Base-by-base conservation (phyloP, 192 early-diverging fungal species). In the Globomyces pollinis-pini region DNA sequence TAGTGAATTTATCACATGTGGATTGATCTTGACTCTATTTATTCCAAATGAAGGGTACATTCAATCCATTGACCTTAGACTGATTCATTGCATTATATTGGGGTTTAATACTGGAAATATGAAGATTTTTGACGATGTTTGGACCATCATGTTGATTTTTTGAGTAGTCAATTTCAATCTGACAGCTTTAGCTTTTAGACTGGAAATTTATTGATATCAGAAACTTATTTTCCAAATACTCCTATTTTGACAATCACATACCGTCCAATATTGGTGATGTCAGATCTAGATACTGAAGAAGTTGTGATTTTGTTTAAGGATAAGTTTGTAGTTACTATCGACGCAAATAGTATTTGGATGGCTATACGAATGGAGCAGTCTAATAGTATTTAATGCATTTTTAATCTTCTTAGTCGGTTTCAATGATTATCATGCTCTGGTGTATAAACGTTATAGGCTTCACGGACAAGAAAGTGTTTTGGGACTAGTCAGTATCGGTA, bases 271-370 rank as follows among this genome's bases (percentile, higher is more conserved):
- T 32, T 16, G 13, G 18, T 35, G 18, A 5, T 12, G 18, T 1
- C 15, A 7, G 55, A 58, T 21, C 32, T 28, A 7, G 62, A 69
- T 38, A 43, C 47, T 2, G 71, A 73, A 35, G 71, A 73, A 35
- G 28, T 73, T 5, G 24, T 72, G n/a, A 38, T 73, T 26, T 62
- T 65, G 9, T 68, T 28, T 26, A 5, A 26, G 23, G 44, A 26
- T 47, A 47, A 3, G 5, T 26, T 29, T 9, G 65, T 53, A 18
- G 62, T 73, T 30, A 57, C 56, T 38, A 64, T 73, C 31, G 70
- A 73, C 49, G 71, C 68, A 16, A 42, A 64, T 6, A 65, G 58
- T 31, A 42, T 73, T n/a, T 73, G 71, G 71, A 66, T 67, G 57
- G 59, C 71, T 0, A 35, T 68, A 15, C 42, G 39, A 34, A 41